Conservation (phyloP, 306 rosid genomes). For the Citrullus mucosospermus region DNA sequence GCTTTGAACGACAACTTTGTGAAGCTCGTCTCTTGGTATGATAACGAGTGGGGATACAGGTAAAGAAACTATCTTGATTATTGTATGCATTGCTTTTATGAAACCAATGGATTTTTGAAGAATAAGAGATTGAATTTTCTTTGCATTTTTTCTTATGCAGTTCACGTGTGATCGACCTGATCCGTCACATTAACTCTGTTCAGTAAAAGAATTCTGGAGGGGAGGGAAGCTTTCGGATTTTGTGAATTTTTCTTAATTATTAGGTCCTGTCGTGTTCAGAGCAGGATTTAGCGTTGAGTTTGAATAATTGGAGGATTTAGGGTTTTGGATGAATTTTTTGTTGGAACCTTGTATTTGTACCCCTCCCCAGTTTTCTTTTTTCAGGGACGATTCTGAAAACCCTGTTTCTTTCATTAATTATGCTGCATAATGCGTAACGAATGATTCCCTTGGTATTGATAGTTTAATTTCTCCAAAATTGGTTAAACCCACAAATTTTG, state of each 20-base stretch:
- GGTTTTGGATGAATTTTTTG: neutral
- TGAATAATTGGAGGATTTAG: neutral
- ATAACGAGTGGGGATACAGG: constrained; percentile 55
- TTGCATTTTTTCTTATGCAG: constrained; percentile 25
- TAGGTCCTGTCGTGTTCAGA: neutral
- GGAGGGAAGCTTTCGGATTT: neutral
- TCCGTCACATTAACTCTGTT: constrained; percentile 49
- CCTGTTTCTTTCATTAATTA: neutral
- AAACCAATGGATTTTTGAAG: neutral
- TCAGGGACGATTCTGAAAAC: neutral
- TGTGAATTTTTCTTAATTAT: neutral
- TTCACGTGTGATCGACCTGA: constrained; percentile 86
- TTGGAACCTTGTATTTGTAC: neutral
- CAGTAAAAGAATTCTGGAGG: neutral
- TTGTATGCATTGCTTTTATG: neutral
- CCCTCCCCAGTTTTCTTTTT: neutral
- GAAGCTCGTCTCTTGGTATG: constrained; percentile 60
- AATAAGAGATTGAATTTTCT: neutral
- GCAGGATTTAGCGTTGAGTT: neutral
- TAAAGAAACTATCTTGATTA: neutral
- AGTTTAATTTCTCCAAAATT: too few species aligned
- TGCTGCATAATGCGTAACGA: neutral
- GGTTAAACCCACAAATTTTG: too few species aligned
- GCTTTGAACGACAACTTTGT: constrained; percentile 55
- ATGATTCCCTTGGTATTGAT: too few species aligned